Base-by-base conservation (phyloP, 2,329 filamentous ascomycete genomes). In the Elsinoe ampelina region DNA sequence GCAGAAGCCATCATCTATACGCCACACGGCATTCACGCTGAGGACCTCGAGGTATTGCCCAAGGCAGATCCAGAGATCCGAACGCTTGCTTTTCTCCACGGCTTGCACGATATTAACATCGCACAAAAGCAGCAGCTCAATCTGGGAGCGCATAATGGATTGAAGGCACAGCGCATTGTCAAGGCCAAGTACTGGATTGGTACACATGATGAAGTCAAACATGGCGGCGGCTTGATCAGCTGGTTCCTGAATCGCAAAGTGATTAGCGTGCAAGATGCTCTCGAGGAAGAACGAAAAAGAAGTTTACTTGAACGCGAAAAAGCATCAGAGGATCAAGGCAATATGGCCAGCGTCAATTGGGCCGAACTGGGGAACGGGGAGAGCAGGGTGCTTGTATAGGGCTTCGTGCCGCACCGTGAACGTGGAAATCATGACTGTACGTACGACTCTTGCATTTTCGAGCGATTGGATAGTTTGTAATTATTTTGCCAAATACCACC, bases 141-240 rank as follows among this genome's bases (percentile, higher is more conserved):
- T 60, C 75, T 85, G 13, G 83, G 83, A 1, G 83, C 77, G 0
- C 72, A 79, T 58, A 86, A 85, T 63, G 83, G 80, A 0, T 67
- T 84, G 13, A 72, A 77, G 58, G 79, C 80, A 2, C 81, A 81
- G 58, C 68, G 73, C 13, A 67, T 76, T 3, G 67, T 80, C 30
- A 70, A 73, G 1, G 79, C 81, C 0, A 77, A 72, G 61, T 86
- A 85, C 63, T 86, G 83, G 83, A 69, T 86, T 15, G 77, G 76
- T 0, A 86, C 83, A 22, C 83, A 86, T 62, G 82, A 85, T 61
- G 83, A 85, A 66, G 71, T 79, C 3, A 85, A 85, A 67, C 75
- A 68, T 55, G 82, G 80, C 0, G 75, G 75, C 0, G 82, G 82
- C 0, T 62, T 85, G 4, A 76, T 85, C 8, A 75, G 68, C 1